Evolutionary conservation across 2,329 filamentous ascomycete species (phyloP).

Genomic region (Fusarium beomiforme): DNA sequence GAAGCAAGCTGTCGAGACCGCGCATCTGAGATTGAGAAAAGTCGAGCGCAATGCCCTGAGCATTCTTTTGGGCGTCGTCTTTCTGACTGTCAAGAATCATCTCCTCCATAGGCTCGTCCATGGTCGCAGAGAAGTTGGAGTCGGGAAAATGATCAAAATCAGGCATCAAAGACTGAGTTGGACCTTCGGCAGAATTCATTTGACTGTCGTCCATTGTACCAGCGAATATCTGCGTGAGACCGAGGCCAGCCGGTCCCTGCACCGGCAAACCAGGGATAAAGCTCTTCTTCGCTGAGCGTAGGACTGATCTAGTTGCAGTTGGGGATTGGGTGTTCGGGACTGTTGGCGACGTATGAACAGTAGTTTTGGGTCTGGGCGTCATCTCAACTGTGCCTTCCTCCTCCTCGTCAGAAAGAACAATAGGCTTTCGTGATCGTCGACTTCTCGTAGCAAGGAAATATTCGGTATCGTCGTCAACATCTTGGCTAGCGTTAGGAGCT

Average conservation of each 20-base stretch:
- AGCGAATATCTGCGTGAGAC: slow-evolving; percentile 89
- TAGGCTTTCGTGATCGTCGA: slow-evolving; percentile 62
- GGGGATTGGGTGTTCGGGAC: slow-evolving; percentile 59
- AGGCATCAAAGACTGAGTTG: slow-evolving; percentile 63
- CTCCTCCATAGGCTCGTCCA: slow-evolving; percentile 64
- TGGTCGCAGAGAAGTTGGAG: slow-evolving; percentile 69
- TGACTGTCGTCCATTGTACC: slow-evolving; percentile 83
- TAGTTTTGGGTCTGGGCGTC: slow-evolving; percentile 61
- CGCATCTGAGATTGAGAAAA: slow-evolving; percentile 70
- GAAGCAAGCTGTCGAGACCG: slow-evolving; percentile 66
- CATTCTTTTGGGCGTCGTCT: slow-evolving; percentile 48
- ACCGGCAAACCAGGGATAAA: slow-evolving; percentile 76
- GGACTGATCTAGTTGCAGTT: slow-evolving; percentile 68
- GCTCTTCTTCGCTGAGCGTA: slow-evolving; percentile 74
- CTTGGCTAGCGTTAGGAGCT: slow-evolving; percentile 53
- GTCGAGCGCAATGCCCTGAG: slow-evolving; percentile 62
- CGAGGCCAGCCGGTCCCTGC: slow-evolving; percentile 70
- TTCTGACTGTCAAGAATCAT: slow-evolving; percentile 59
- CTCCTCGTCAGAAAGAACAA: slow-evolving; percentile 71
- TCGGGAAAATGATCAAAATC: slow-evolving; percentile 66
- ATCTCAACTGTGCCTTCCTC: slow-evolving; percentile 59
- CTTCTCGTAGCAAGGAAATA: slow-evolving; percentile 53
- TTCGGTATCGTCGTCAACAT: slow-evolving; percentile 46
- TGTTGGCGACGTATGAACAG: slow-evolving; percentile 54
- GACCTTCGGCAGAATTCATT: slow-evolving; percentile 42